Percentiles rank a stretch among this genome's conserved stretches.
These are phyloP conservation scores for Verticillium alfalfae DNA, from an alignment of 2,329 filamentous ascomycete genomes.

Conservation along the genomic window DNA sequence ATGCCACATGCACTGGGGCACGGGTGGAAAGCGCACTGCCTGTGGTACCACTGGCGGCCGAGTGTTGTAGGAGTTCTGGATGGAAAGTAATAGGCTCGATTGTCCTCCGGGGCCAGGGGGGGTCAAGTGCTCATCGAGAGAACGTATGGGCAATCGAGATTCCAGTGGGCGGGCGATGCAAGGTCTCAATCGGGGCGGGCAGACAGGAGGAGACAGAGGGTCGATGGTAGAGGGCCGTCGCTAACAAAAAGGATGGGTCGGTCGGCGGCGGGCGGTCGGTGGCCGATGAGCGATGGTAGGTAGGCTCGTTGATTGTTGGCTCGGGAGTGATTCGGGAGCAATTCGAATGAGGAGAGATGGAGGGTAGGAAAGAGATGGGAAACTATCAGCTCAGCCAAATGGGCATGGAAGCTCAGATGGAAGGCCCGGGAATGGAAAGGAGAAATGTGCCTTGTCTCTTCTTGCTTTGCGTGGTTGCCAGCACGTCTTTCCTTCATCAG, in stretches of 20 bases:
- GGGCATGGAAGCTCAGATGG: not conserved
- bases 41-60: too few species aligned
- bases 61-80: not conserved
- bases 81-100: not conserved
- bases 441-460: not conserved
- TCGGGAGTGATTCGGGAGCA: not conserved
- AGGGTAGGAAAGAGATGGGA: not conserved
- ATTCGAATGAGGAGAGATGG: not conserved
- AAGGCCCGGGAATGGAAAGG: not conserved
- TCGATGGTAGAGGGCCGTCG: too few species aligned
- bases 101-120: not conserved
- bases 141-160: conserved; percentile 9
- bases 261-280: not conserved
- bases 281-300: not conserved
- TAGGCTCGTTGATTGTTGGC: not conserved
- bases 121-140: conserved; percentile 5
- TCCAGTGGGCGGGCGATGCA: conserved; percentile 2
- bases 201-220: not conserved
- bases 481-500: not conserved
- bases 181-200: not conserved
- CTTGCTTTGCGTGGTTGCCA: not conserved
- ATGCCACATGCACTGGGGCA: not conserved
- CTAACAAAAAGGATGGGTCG: not conserved
- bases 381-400: not conserved
- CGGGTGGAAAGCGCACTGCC: too few species aligned